Percentiles rank a stretch among this genome's conserved stretches.
These are phyloP conservation scores for Colletotrichum sp. DNA, from an alignment of 2,329 filamentous ascomycete species.

Conservation along the genomic window DNA sequence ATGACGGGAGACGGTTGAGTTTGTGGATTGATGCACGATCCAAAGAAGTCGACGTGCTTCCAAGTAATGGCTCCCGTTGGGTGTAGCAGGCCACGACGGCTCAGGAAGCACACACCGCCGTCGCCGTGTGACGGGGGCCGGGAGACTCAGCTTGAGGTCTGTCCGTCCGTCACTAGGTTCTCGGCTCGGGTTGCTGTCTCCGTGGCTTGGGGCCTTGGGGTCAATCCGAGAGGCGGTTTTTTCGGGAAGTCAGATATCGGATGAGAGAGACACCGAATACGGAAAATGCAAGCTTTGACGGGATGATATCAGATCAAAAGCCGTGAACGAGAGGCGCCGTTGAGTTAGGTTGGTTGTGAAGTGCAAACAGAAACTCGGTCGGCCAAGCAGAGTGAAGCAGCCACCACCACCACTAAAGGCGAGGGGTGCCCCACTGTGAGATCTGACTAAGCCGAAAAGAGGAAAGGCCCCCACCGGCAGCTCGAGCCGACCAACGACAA, in stretches of 20 bases:
- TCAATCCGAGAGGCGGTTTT: neutral
- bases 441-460: neutral
- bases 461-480: neutral
- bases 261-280: neutral
- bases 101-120: conserved; percentile 1
- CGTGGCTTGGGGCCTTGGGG: neutral
- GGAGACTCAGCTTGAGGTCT: neutral
- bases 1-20: neutral
- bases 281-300: neutral
- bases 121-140: neutral
- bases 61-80: neutral
- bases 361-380: conserved; percentile 16
- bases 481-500: neutral
- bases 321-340: neutral
- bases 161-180: neutral
- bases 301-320: neutral
- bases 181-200: neutral
- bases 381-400: neutral
- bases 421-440: neutral
- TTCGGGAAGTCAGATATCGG: neutral
- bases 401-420: neutral
- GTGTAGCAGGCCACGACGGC: conserved; percentile 3
- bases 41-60: neutral
- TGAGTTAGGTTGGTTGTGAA: neutral
- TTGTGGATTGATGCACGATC: neutral